A percentile compares a stretch with the other conserved stretches of the same genome.
These are phyloP conservation scores for Blepharisma undulans DNA, from an alignment of 169 alveolate genomes.

Conservation along the genomic window DNA sequence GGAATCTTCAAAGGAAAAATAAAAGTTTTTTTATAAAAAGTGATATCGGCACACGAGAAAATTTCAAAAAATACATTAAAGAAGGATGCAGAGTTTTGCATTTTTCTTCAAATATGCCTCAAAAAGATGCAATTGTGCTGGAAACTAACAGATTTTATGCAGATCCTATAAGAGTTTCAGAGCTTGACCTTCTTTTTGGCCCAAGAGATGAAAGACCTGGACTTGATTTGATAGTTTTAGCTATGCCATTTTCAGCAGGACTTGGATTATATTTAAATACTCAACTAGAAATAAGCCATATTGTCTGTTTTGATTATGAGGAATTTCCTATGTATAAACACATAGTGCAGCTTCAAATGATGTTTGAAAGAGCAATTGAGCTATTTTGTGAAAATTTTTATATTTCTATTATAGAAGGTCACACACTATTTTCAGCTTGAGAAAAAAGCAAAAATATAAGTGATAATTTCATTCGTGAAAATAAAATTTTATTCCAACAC, in stretches of 20 bases:
- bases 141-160: neutral
- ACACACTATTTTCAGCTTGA: neutral
- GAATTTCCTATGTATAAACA: neutral
- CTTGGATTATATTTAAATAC: neutral
- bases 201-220: neutral
- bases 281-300: neutral
- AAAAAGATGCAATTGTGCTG: neutral
- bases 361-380: conserved; percentile 6
- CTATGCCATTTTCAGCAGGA: neutral
- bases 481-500: neutral
- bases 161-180: neutral
- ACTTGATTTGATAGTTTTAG: neutral
- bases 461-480: neutral
- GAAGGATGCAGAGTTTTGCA: conserved; percentile 36
- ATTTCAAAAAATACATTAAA: neutral
- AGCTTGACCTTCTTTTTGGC: neutral
- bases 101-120: neutral
- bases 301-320: conserved; percentile 9
- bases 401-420: neutral
- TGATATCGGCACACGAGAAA: conserved; percentile 1
- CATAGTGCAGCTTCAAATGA: neutral
- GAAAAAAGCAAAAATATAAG: neutral
- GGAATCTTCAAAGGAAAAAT: neutral
- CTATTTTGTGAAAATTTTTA: neutral
- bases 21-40: neutral